phyloP scores from a whole-genome alignment of 441 rosid species.

The Theobroma grandiflorum region DNA sequence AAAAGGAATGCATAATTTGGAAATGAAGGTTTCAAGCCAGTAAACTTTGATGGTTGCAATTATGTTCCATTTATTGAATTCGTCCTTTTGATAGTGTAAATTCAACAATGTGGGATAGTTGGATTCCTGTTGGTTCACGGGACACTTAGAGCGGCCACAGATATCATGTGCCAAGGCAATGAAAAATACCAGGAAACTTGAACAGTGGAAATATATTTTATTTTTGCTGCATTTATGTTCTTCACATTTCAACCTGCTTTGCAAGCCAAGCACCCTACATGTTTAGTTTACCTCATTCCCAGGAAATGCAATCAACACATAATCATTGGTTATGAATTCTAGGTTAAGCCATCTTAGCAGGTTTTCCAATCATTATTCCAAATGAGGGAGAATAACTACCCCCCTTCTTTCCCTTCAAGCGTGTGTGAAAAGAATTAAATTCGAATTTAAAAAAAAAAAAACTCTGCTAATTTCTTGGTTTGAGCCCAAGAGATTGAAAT shows the following conservation, averaged over 20 bases:
- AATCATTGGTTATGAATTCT: too few species aligned
- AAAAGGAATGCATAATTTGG: conserved; percentile 25
- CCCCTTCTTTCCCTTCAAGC: too few species aligned
- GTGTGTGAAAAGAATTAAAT: too few species aligned
- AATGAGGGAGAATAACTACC: too few species aligned
- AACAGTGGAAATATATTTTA: conserved; percentile 9
- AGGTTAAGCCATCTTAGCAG: too few species aligned
- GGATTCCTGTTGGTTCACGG: conserved; percentile 48
- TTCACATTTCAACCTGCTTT: background rate
- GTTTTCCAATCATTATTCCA: too few species aligned
- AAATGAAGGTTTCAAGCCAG: background rate
- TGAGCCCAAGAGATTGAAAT: too few species aligned
- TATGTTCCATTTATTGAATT: conserved; percentile 31
- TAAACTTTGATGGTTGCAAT: background rate
- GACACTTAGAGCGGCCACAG: conserved; percentile 36
- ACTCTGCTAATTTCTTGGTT: too few species aligned
- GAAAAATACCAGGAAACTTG: background rate
- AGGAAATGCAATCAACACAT: background rate
- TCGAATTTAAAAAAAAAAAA: too few species aligned
- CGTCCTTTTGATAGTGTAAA: conserved; percentile 29
- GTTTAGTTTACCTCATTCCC: background rate
- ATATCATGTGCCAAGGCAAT: conserved; percentile 25
- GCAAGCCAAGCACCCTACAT: background rate
- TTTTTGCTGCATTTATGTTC: conserved; percentile 14
- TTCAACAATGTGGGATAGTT: conserved; percentile 5